Conservation (phyloP, 2,329 filamentous ascomycete species). For the Leptographium procerum region DNA sequence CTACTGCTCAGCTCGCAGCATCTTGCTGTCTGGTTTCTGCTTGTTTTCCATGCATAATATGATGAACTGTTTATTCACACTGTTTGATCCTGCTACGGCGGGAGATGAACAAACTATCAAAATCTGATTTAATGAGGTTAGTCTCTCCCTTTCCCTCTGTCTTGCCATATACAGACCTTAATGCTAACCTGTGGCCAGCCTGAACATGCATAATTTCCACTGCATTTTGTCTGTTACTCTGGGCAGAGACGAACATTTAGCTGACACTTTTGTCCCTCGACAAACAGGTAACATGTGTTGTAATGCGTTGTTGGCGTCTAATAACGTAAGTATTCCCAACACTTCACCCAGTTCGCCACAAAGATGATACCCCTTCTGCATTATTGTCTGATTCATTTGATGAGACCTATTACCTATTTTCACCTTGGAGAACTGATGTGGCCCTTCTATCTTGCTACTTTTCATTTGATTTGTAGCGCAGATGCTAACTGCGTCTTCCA, state of each 20-base stretch:
- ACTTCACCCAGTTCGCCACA: slow-evolving; percentile 1
- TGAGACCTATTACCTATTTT: slow-evolving; percentile 31
- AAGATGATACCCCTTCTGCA: slow-evolving; percentile 38
- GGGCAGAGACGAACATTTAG: neutral
- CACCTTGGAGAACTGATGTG: slow-evolving; percentile 54
- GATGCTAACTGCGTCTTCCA: neutral
- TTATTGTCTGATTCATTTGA: slow-evolving; percentile 44
- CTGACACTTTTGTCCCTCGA: slow-evolving; percentile 5
- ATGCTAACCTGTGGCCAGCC: slow-evolving; percentile 12
- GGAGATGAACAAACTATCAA: slow-evolving; percentile 41
- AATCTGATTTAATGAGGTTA: slow-evolving; percentile 43
- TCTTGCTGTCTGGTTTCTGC: slow-evolving; percentile 1
- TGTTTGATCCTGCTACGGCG: slow-evolving; percentile 40
- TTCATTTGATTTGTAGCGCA: neutral
- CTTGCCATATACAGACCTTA: neutral
- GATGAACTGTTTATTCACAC: slow-evolving; percentile 50
- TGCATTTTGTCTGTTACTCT: neutral
- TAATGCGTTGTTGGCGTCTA: neutral
- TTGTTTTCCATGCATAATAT: slow-evolving; percentile 18
- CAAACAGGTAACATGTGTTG: slow-evolving; percentile 4
- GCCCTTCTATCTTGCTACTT: slow-evolving; percentile 16
- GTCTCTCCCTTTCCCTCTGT: slow-evolving; percentile 4
- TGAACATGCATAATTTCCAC: slow-evolving; percentile 12
- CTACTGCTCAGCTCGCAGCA: neutral
- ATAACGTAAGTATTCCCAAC: neutral